Percentiles rank a stretch among this genome's conserved stretches.
These are phyloP conservation scores for Rhodotorula toruloides DNA, from an alignment of 768 basidiomycete species.

Conservation along the genomic window DNA sequence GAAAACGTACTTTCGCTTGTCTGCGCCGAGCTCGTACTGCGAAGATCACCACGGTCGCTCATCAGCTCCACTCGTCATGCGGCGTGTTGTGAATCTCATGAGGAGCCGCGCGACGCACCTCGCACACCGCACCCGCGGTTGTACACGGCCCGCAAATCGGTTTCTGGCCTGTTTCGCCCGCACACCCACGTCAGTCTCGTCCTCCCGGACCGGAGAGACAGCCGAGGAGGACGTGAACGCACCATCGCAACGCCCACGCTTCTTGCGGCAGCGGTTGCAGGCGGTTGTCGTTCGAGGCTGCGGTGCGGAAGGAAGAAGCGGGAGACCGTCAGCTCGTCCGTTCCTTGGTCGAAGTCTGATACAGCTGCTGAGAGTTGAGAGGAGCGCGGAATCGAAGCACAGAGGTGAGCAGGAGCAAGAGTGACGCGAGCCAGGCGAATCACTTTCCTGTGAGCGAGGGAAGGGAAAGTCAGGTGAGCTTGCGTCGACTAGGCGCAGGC, in stretches of 20 bases:
- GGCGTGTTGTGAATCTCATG: neutral
- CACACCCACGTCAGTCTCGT: neutral
- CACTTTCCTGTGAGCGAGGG: too few species aligned
- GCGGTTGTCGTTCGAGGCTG: slow-evolving; percentile 18
- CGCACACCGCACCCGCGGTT: neutral
- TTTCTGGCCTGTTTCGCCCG: slow-evolving; percentile 5
- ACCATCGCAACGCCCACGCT: slow-evolving; percentile 24
- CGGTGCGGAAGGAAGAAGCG: neutral
- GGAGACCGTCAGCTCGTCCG: too few species aligned
- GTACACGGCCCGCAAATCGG: neutral
- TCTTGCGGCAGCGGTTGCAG: slow-evolving; percentile 22
- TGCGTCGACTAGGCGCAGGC: too few species aligned
- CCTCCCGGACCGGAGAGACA: too few species aligned
- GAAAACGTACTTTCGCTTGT: slow-evolving; percentile 8
- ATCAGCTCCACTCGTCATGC: too few species aligned
- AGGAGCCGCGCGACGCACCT: neutral
- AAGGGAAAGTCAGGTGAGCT: too few species aligned
- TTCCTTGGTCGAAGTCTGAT: neutral
- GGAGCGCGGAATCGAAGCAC: too few species aligned
- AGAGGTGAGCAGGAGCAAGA: too few species aligned
- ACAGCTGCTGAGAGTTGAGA: neutral
- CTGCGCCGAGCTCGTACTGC: slow-evolving; percentile 15
- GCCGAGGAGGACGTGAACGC: neutral
- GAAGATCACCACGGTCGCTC: too few species aligned
- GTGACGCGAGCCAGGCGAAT: too few species aligned